Evolutionary conservation across 2,329 filamentous ascomycete species (phyloP), one percentile per base, ranked within the genome.

Genomic region (Stemphylium vesicarium): DNA sequence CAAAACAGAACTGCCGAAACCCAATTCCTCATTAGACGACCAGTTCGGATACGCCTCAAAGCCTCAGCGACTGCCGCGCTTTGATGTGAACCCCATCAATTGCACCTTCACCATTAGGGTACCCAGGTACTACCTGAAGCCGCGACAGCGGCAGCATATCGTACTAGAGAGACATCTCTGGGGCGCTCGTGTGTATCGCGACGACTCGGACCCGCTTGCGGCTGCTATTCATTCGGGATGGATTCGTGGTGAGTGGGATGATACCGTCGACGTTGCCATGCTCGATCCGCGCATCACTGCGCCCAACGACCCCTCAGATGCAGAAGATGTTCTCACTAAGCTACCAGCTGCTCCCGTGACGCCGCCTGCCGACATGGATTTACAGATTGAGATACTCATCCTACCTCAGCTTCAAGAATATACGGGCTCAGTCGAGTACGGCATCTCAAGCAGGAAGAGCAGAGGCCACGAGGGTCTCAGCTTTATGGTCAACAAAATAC

Each of bases 131-230:
- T 92, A 95, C 66, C 80, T 99, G 7, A 85, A 85, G 8, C 75
- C 85, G 0, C 77, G 82, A 7, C 85, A 90, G 20, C 84, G 94
- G 26, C 90, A 95, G 71, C 91, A 96, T 63, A 93, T 98, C 46
- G 96, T 92, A 10, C 79, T 86, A 7, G 85, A 91, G 31, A 85
- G 89, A 16, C 90, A 91, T 7, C 75, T 99, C 0, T 99, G 94
- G 93, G 95, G 95, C 1, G 95, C 92, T 0, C 93, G 96, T 33
- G 84, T 99, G 6, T 98, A 98, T 72, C 96, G 92, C 0, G 95
- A 99, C 65, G 95, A 99, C 75, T 96, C 92, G 0, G 95, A 99
- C 70, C 87, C 95, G 0, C 84, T 99, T 20, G 94, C 92, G 0
- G 93, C 94, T 2, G 94, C 93, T 56, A 94, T 99, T 40, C 95